These are phyloP conservation scores for Apostasia ramifera DNA, from an alignment of 106 monocot genomes.

Conservation along the genomic window DNA sequence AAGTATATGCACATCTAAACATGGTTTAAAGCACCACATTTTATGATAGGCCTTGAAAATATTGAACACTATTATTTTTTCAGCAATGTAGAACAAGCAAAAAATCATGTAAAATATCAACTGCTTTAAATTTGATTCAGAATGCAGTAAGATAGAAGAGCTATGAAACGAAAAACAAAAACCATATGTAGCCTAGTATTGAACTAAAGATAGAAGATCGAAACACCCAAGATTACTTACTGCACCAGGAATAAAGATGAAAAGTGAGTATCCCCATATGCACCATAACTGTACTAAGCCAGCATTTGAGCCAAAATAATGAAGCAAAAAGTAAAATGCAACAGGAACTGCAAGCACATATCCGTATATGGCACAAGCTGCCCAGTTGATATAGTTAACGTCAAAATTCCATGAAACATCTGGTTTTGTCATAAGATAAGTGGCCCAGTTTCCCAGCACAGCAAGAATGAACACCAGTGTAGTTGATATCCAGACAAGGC, in stretches of 20 bases:
- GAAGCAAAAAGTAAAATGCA: constrained; percentile 79
- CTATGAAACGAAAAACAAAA: too few relatives aligned
- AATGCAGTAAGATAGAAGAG: too few relatives aligned
- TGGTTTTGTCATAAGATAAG: constrained; percentile 59
- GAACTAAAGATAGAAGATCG: too few relatives aligned
- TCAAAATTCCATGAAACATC: constrained; percentile 74
- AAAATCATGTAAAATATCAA: too few relatives aligned
- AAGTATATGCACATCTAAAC: too few relatives aligned
- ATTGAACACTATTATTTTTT: too few relatives aligned
- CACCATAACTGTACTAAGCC: constrained; percentile 83
- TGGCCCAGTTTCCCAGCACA: constrained; percentile 82
- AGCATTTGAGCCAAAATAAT: constrained; percentile 55
- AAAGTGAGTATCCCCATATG: constrained; percentile 96
- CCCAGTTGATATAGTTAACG: constrained; percentile 81
- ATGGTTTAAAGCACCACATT: too few relatives aligned
- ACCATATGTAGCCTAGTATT: too few relatives aligned
- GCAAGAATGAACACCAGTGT: constrained; percentile 79
- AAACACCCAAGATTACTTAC: constrained; percentile 33
- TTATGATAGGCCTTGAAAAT: too few relatives aligned
- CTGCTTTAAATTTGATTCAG: too few relatives aligned
- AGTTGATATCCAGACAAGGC: constrained; percentile 80
- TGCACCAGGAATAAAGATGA: constrained; percentile 72
- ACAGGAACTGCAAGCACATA: constrained; percentile 56
- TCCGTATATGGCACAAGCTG: constrained; percentile 67
- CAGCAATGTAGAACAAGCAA: too few relatives aligned